Base-by-base conservation (phyloP, 1,284 basidiomycete species). In the Sanghuangporus weigelae region DNA sequence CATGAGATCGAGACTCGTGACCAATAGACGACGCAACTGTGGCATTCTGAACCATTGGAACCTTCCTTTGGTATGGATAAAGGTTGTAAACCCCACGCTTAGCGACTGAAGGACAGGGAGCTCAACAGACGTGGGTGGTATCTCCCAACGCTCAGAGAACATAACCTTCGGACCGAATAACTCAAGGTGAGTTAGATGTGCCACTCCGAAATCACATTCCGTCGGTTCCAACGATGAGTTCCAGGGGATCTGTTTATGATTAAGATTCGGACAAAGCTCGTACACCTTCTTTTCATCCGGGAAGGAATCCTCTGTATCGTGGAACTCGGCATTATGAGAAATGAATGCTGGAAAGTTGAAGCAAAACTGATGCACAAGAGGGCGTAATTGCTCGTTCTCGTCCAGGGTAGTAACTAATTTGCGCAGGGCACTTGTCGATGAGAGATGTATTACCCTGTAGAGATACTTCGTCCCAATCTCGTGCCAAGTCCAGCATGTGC, bases 1-100 rank as follows among this genome's bases (percentile, higher is more conserved):
- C n/a, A 19, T 40, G 19, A 57, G 38, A 42, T 40, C 23, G n/a
- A 38, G 21, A n/a, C 19, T 31, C 36, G 21, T 2, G 23, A 57
- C 21, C 10, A 6, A n/a, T n/a, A 57, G 26, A 14, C 55, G 55
- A 19, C 55, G 55, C 19, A 57, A 39, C 26, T 57, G 55, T 12
- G 55, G 55, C 55, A 57, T 57, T 40, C 40, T 8, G 55, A 57
- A 57, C 55, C 55, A 57, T 21, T 57, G 55, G 10, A 39, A 5
- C 7, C 14, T 57, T 14, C 42, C 26, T 40, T 31, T 11, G 19
- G 3, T 23, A 36, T n/a, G 11, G 4, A 11, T 57, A 36, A 21
- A 11, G 12, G 21, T 57, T 16, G 26, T 31, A 31, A 31, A 31
- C 26, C 26, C 26, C 26, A 57, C 19, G 38, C 14, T 10, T n/a